Conservation (phyloP, 257 asterid species). For the Linaria vulgaris region DNA sequence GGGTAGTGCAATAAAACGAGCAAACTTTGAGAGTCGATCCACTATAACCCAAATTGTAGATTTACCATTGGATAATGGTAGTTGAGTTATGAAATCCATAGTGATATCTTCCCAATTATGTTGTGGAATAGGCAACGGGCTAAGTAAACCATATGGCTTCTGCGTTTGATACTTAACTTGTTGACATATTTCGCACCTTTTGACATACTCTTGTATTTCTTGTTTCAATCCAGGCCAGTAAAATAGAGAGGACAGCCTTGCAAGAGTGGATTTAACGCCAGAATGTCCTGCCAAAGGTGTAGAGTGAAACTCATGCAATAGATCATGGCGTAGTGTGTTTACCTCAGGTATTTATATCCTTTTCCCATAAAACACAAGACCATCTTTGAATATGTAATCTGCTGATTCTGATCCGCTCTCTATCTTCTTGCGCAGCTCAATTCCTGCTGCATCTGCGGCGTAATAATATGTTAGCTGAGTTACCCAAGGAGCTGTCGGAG, state of each 20-base stretch:
- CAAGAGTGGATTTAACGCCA: not conserved
- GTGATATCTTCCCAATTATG: not conserved
- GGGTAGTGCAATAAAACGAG: too few relatives aligned
- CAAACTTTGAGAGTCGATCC: not conserved
- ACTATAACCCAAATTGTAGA: not conserved
- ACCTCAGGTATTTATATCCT: too few relatives aligned
- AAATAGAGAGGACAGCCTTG: not conserved
- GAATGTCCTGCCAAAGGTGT: not conserved
- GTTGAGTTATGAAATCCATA: not conserved
- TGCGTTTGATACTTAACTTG: not conserved
- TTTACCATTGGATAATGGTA: not conserved
- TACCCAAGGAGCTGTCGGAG: too few relatives aligned
- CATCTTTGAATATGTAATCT: too few relatives aligned
- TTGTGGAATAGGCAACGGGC: too few relatives aligned
- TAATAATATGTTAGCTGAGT: too few relatives aligned
- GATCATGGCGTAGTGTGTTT: too few relatives aligned
- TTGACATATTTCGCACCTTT: not conserved
- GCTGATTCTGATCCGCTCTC: too few relatives aligned
- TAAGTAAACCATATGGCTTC: not conserved
- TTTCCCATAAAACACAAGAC: too few relatives aligned
- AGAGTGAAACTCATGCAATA: not conserved
- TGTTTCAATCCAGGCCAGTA: not conserved
- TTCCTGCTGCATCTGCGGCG: too few relatives aligned
- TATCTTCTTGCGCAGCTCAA: too few relatives aligned
- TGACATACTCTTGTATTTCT: not conserved